Evolutionary conservation across 2,329 filamentous ascomycete genomes (phyloP).

Genomic region (Fusarium liriodendri): DNA sequence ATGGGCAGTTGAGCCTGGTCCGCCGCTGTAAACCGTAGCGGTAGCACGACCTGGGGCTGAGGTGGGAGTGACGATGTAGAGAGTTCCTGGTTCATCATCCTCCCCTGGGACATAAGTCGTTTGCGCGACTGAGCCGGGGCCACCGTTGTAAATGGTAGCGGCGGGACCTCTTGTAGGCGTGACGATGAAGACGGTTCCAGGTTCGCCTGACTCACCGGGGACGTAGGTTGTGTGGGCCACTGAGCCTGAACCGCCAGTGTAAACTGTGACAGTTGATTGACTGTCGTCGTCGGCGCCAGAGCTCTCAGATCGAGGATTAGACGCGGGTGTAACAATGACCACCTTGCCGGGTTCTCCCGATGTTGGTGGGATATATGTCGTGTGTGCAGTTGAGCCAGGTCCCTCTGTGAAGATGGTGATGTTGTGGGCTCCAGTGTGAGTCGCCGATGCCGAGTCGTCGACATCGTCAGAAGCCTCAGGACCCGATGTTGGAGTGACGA

Average conservation of each 20-base stretch:
- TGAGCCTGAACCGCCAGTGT: background rate
- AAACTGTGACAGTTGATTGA: background rate
- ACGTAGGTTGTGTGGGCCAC: conserved; percentile 1
- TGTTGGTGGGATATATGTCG: background rate
- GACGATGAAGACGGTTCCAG: conserved; percentile 16
- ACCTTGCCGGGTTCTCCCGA: conserved; percentile 13
- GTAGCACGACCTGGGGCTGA: background rate
- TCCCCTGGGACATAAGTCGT: background rate
- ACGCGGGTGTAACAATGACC: conserved; percentile 10
- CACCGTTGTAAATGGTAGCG: background rate
- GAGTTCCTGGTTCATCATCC: background rate
- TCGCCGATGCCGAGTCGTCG: background rate
- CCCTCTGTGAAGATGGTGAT: background rate
- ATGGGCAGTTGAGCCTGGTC: background rate
- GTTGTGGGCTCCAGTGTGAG: background rate
- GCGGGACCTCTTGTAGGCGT: conserved; percentile 11
- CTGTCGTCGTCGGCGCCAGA: too few species aligned
- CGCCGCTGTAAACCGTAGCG: background rate
- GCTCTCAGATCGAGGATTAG: background rate
- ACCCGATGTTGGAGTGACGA: background rate
- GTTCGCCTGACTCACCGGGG: background rate
- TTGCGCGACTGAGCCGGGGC: background rate
- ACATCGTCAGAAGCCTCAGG: background rate
- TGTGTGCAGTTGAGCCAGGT: background rate
- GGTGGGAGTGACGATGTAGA: conserved; percentile 18